These are phyloP conservation scores for Dothidotthia symphoricarpi DNA, from an alignment of 2,329 filamentous ascomycete genomes.

Conservation along the genomic window DNA sequence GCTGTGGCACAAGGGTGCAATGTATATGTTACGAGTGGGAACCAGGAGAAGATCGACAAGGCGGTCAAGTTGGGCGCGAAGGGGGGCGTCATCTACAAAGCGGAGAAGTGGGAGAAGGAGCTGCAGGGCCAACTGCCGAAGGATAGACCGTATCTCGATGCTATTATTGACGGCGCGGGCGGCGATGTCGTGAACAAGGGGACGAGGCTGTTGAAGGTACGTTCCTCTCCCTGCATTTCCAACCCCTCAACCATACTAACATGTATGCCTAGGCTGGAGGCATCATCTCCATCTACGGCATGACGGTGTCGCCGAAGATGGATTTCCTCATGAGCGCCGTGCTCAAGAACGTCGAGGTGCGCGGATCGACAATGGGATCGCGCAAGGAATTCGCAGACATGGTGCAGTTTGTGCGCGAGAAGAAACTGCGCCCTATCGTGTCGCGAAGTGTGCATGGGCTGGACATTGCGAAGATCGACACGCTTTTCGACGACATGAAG, in stretches of 20 bases:
- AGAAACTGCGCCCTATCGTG: slow-evolving; percentile 74
- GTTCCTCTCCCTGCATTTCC: neutral
- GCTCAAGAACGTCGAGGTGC: slow-evolving; percentile 82
- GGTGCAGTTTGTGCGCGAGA: slow-evolving; percentile 73
- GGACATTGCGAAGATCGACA: slow-evolving; percentile 73
- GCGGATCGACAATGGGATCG: slow-evolving; percentile 88
- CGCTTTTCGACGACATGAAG: slow-evolving; percentile 84
- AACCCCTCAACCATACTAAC: neutral
- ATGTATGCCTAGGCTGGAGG: slow-evolving; percentile 74
- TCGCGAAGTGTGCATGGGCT: slow-evolving; percentile 72
- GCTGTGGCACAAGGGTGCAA: slow-evolving; percentile 68
- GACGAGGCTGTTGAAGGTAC: slow-evolving; percentile 64
- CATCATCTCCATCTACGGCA: slow-evolving; percentile 83
- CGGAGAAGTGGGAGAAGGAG: slow-evolving; percentile 77
- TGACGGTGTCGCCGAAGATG: slow-evolving; percentile 85
- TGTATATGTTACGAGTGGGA: slow-evolving; percentile 79
- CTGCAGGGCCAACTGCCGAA: slow-evolving; percentile 61
- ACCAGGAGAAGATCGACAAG: slow-evolving; percentile 70
- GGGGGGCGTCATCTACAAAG: slow-evolving; percentile 81
- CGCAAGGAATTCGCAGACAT: slow-evolving; percentile 87
- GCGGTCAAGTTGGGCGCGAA: slow-evolving; percentile 71
- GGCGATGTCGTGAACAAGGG: slow-evolving; percentile 75
- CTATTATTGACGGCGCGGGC: slow-evolving; percentile 86
- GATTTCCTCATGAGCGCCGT: slow-evolving; percentile 81
- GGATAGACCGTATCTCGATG: slow-evolving; percentile 70